These are phyloP conservation scores for Strobilomyces confusus DNA, from an alignment of 768 basidiomycete genomes.

Conservation along the genomic window DNA sequence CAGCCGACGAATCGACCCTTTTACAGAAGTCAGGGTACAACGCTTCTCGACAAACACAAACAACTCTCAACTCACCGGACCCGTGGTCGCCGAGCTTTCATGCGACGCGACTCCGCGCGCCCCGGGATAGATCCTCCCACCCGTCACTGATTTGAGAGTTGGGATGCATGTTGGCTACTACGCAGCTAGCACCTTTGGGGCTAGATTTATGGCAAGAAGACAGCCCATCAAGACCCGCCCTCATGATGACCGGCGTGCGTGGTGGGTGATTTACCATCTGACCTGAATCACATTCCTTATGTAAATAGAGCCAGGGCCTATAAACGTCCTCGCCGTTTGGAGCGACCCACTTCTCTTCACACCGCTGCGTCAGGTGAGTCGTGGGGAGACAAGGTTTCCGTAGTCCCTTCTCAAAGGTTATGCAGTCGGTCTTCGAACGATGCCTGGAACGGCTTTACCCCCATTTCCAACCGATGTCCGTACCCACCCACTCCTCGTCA, in stretches of 20 bases:
- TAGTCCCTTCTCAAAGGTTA: background rate
- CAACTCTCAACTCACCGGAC: background rate
- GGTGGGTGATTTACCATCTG: too few relatives aligned
- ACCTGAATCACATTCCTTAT: background rate
- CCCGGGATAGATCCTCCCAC: too few relatives aligned
- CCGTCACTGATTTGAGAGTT: too few relatives aligned
- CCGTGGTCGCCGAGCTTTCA: background rate
- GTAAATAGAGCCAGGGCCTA: background rate
- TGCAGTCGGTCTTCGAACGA: slow-evolving; percentile 9
- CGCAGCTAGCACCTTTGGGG: too few relatives aligned
- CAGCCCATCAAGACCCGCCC: too few relatives aligned
- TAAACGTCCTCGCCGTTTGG: background rate
- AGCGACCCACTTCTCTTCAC: background rate
- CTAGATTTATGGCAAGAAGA: too few relatives aligned
- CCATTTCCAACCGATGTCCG: slow-evolving; percentile 44
- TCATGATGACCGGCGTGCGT: too few relatives aligned
- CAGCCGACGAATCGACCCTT: background rate
- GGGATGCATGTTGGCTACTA: too few relatives aligned
- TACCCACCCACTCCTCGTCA: slow-evolving; percentile 42
- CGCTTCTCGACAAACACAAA: background rate
- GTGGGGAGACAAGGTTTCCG: background rate
- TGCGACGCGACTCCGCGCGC: too few relatives aligned
- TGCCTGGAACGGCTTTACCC: slow-evolving; percentile 33
- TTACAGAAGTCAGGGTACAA: background rate
- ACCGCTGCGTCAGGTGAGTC: background rate